A percentile compares a stretch with the other conserved stretches of the same genome.
Conservation (phyloP, 805 yeast species). For the Metschnikowia borealis region DNA sequence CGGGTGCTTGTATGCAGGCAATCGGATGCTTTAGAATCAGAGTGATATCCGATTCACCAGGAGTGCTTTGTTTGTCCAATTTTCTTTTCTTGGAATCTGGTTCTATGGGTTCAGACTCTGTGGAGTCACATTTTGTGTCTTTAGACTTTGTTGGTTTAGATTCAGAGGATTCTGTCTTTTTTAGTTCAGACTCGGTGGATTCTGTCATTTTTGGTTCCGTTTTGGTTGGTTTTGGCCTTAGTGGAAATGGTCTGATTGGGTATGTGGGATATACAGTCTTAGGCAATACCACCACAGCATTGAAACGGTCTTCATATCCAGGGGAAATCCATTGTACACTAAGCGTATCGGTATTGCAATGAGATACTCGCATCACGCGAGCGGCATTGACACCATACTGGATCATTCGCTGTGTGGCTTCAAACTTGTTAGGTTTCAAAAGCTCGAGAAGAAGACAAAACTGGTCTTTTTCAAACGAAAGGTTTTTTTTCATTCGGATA, state of each 20-base stretch:
- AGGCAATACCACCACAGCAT: conserved; percentile 11
- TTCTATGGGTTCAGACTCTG: neutral
- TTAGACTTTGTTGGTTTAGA: too few species aligned
- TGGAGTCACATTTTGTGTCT: too few species aligned
- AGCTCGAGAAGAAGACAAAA: conserved; percentile 22
- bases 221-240: neutral
- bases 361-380: conserved; percentile 11
- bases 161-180: too few species aligned
- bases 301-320: conserved; percentile 11
- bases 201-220: too few species aligned
- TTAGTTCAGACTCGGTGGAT: too few species aligned
- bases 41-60: neutral
- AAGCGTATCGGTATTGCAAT: neutral
- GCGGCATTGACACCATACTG: conserved; percentile 22
- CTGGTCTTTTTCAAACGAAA: conserved; percentile 1
- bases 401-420: conserved; percentile 18
- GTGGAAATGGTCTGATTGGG: neutral
- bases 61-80: neutral
- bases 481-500: neutral
- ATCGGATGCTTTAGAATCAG: neutral
- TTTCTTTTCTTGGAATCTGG: neutral
- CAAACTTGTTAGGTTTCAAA: conserved; percentile 24
- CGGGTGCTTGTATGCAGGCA: neutral
- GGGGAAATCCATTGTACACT: conserved; percentile 5
- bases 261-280: neutral